Evolutionary conservation across 768 basidiomycete species (phyloP).

Genomic region (Mycena floridula): DNA sequence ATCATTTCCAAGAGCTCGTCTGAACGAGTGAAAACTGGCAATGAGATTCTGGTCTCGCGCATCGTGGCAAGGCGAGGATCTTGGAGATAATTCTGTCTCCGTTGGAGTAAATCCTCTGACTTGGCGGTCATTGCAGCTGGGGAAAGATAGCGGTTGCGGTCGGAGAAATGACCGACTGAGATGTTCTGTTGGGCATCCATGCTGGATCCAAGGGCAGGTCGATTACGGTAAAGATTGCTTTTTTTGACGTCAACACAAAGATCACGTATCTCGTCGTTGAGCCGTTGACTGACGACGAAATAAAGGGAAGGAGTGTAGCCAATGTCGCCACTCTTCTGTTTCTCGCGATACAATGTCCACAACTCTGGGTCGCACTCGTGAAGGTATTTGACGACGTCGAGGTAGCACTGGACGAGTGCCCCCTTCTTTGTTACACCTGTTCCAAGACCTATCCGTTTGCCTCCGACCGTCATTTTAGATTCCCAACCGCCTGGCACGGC

Average conservation of each 20-base stretch:
- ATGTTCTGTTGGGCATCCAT: constrained; percentile 2
- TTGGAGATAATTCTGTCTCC: constrained; percentile 51
- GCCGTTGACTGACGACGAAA: constrained; percentile 54
- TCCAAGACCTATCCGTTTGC: constrained; percentile 79
- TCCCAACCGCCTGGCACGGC: constrained; percentile 50
- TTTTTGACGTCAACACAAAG: constrained; percentile 61
- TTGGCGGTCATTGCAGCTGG: constrained; percentile 32
- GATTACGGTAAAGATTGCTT: constrained; percentile 60
- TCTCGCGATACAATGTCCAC: constrained; percentile 66
- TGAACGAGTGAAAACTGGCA: constrained; percentile 74
- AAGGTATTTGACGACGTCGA: constrained; percentile 85
- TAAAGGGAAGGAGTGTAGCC: constrained; percentile 65
- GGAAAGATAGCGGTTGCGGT: constrained; percentile 20
- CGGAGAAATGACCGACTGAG: constrained; percentile 9
- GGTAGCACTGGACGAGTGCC: constrained; percentile 67
- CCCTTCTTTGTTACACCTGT: constrained; percentile 61
- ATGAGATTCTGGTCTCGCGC: constrained; percentile 54
- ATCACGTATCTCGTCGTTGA: constrained; percentile 69
- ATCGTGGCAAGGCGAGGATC: constrained; percentile 60
- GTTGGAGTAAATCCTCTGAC: constrained; percentile 49
- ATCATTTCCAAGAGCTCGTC: constrained; percentile 66
- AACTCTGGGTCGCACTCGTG: constrained; percentile 76
- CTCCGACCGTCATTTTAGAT: constrained; percentile 70
- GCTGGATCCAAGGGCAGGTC: constrained; percentile 33
- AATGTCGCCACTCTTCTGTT: constrained; percentile 58